A percentile compares a stretch with the other conserved stretches of the same genome.
Evolutionary conservation across 371 early-diverging fungal species (phyloP).

Genomic region (Gilbertella persicaria): DNA sequence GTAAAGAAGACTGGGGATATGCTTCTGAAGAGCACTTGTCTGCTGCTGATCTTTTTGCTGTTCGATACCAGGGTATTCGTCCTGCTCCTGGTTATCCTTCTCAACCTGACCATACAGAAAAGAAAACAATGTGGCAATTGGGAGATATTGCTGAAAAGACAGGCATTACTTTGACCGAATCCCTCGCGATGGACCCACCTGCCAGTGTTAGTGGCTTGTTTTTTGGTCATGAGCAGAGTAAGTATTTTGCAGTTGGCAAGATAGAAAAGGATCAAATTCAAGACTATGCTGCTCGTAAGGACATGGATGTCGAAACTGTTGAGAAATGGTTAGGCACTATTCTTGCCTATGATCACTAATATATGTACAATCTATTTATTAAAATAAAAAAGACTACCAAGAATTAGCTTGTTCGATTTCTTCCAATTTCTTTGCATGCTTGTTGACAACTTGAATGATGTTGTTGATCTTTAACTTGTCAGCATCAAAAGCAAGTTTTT

Average conservation of each 20-base stretch:
- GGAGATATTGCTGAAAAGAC: slow-evolving; percentile 74
- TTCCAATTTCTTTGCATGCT: slow-evolving; percentile 61
- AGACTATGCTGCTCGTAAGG: slow-evolving; percentile 81
- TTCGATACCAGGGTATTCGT: slow-evolving; percentile 92
- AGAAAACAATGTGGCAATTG: slow-evolving; percentile 87
- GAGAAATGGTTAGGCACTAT: slow-evolving; percentile 89
- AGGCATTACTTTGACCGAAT: slow-evolving; percentile 86
- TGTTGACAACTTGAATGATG: slow-evolving; percentile 55
- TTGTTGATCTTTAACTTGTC: slow-evolving; percentile 57
- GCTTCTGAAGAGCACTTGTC: slow-evolving; percentile 72
- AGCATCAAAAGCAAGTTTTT: slow-evolving; percentile 51
- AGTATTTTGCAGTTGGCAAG: slow-evolving; percentile 94
- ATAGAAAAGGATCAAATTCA: slow-evolving; percentile 82
- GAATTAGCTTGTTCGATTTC: slow-evolving; percentile 60
- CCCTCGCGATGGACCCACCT: slow-evolving; percentile 90
- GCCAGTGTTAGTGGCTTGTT: slow-evolving; percentile 81
- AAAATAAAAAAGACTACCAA: slow-evolving; percentile 29
- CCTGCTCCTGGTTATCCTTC: slow-evolving; percentile 92
- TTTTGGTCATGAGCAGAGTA: slow-evolving; percentile 76
- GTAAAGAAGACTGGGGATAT: slow-evolving; percentile 88
- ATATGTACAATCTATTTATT: slow-evolving; percentile 6
- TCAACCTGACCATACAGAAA: slow-evolving; percentile 92
- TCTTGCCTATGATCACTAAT: slow-evolving; percentile 70
- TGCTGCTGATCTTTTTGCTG: slow-evolving; percentile 78
- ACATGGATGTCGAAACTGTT: slow-evolving; percentile 64